These are phyloP conservation scores for Gynochthodes officinalis DNA, from an alignment of 257 asterid genomes.

Conservation along the genomic window DNA sequence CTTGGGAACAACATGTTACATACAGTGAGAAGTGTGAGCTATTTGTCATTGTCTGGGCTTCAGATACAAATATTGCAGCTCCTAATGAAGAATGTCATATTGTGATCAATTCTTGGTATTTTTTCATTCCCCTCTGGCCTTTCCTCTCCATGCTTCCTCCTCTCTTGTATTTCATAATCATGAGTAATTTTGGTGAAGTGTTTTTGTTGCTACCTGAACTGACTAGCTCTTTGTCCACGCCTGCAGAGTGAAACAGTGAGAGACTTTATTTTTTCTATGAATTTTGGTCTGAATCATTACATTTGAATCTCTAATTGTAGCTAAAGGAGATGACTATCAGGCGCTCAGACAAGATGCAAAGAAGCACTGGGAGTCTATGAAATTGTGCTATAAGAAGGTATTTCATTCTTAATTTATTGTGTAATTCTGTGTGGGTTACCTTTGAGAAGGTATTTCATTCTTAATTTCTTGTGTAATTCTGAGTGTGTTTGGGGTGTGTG, in stretches of 20 bases:
- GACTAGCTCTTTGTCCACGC: background rate
- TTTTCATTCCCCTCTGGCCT: background rate
- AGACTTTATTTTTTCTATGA: background rate
- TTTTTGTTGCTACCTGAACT: too few species aligned
- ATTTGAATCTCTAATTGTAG: slow-evolving; percentile 42
- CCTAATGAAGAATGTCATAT: background rate
- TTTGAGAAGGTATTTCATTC: too few species aligned
- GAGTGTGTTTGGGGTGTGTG: background rate
- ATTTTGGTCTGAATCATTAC: background rate
- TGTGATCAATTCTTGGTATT: background rate
- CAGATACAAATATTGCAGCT: background rate
- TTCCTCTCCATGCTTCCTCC: background rate
- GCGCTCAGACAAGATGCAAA: slow-evolving; percentile 64
- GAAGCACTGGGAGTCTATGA: slow-evolving; percentile 85
- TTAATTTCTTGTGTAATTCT: background rate
- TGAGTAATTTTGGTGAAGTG: background rate
- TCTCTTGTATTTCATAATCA: background rate
- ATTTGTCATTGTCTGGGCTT: background rate
- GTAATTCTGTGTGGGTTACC: slow-evolving; percentile 4
- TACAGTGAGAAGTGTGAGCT: background rate
- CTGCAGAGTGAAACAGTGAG: background rate
- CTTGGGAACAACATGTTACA: background rate
- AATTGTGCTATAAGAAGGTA: slow-evolving; percentile 77
- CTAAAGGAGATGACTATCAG: slow-evolving; percentile 75
- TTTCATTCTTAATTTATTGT: slow-evolving; percentile 8